Base-by-base conservation (phyloP, 257 asterid genomes). In the Mentha longifolia region DNA sequence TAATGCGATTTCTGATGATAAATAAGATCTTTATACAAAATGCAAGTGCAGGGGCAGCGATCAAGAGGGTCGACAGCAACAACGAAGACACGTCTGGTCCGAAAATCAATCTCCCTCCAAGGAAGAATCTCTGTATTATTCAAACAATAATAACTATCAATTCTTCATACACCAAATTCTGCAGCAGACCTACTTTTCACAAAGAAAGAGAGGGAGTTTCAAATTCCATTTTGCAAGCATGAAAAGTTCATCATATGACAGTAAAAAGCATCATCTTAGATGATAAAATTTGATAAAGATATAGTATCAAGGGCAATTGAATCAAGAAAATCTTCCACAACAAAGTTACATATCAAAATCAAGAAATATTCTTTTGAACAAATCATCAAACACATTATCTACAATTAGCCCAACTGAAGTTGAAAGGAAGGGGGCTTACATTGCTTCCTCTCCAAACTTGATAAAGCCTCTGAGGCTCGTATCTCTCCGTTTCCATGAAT, bases 361-460 rank as follows among this genome's bases (percentile, higher is more conserved):
- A 75, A 74, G 77, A 64, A 65, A 19, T 37, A 13, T 15, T 51
- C 61, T 31, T 19, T 31, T 37, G 71, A 19, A 9, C 49, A 12
- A 68, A 68, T 72, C 31, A 39, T 49, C 61, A 46, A 71, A 61
- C 50, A 46, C 25, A n/a, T 37, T 9, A 12, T 42, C 12, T 5
- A 22, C 33, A 5, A 66, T 13, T 25, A 61, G 13, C 51, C 30
- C 67, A 58, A 71, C 35, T 46, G 35, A 54, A 20, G 7, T 30
- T 16, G 17, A 22, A 9, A 57, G n/a, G 65, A 14, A 62, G 57
- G 58, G 55, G 61, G 76, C 91, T 86, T 81, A 90, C 95, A 77
- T 90, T 90, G 82, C 83, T 90, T 50, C 95, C 97, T 73, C 80
- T 85, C 97, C 97, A 90, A 50, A 83, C 90, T 65, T 81, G 89